Base-by-base conservation (phyloP, 805 yeast species). In the Candida parachauliodes region DNA sequence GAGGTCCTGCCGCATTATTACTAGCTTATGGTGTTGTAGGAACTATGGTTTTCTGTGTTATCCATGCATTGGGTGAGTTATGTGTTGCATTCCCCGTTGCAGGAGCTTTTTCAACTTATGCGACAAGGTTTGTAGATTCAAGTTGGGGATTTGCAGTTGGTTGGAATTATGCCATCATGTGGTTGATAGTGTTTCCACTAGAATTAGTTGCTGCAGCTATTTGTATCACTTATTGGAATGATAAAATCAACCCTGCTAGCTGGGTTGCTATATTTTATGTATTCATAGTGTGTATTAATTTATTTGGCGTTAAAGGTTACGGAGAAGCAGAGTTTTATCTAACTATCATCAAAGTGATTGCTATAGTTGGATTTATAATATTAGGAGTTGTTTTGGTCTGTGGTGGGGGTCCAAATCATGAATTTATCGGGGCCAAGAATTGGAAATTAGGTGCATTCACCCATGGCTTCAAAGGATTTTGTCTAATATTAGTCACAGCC, bases 51-150 rank as follows among this genome's bases (percentile, higher is more conserved):
- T 77, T 72, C 55, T 68, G 74, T 43, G 78, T 79, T 37, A 75
- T 80, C 47, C 75, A 72, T 41, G 74, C 80, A n/a, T 71, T 78
- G 46, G 85, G 86, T 42, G 88, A 81, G 51, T 64, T 74, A 42
- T 86, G 81, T 45, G 77, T 76, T 39, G 66, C 57, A 35, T 54
- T 53, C 54, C 70, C 60, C 31, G 63, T 55, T 44, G 65, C 48
- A 37, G 70, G 70, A 18, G 65, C 70, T 3, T 64, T 64, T 42
- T 59, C 63, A n/a, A 55, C 65, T 29, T 63, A 56, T 43, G 65
- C 66, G 17, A 57, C 66, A 9, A 47, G 63, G 39, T 63, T 63
- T 41, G 58, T 63, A 11, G 66, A 60, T 41, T 48, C 65, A 6
- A 58, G 65, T 6, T 63, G 67, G 67, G 68, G 68, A 1, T 63